Evolutionary conservation across 176 grass and related monocot genomes (phyloP), one percentile per base, ranked within the genome.

Genomic region (Miscanthus lutarioriparius): DNA sequence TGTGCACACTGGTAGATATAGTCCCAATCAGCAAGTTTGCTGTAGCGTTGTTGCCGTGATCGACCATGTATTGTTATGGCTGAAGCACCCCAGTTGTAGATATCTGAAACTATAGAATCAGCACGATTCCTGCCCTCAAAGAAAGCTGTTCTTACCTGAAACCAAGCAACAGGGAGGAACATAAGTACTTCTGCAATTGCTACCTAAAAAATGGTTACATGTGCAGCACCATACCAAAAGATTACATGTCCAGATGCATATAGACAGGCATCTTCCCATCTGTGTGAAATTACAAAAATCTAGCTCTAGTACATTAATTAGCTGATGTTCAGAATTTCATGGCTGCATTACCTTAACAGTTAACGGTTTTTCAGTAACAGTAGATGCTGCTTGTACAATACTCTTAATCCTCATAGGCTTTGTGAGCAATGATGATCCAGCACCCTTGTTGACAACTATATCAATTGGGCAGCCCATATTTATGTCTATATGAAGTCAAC

Each of bases 381-480:
- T 36, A 77, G 88, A 89, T 61, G 91, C 83, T 45, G 92, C 92
- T 91, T 95, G 81, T 80, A 98, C 90, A 77, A 98, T 87, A 84
- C 85, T 84, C 88, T 90, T 98, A 91, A 98, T 91, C 75, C 95
- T 88, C 91, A 78, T 91, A 82, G 92, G 92, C 84, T 95, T 95
- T 27, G 64, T 83, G 22, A 98, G 85, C 69, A 98, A 88, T 83
- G 91, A 86, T 77, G 95, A 98, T 48, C 95, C 95, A 80, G 95
- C 92, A 87, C 92, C 89, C 76, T 88, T 98, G 33, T 95, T 98
- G 62, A 95, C 92, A 74, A 98, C 87, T 66, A 95, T 51, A 72
- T 98, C 95, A 58, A 98, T 98, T 78, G 95, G 95, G 73, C 95
- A 98, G 8, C 95, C 95, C 95, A 98, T 98, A 76, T 95, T 98